phyloP scores from a whole-genome alignment of 371 early-diverging fungal genomes.

The Phascolomyces articulosus region DNA sequence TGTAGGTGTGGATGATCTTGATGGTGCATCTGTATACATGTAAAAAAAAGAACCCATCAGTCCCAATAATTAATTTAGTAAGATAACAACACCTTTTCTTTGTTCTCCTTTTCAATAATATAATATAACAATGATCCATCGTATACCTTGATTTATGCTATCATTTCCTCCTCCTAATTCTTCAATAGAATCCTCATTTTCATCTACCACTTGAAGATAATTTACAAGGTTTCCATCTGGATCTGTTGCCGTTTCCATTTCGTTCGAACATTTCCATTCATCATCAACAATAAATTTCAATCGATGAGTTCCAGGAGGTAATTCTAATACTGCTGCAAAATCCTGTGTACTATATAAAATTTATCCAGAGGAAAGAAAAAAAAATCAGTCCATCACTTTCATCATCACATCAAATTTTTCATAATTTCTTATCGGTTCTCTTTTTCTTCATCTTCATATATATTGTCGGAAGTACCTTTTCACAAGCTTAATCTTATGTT shows the following conservation, averaged over 20 bases:
- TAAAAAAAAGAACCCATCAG: too few relatives aligned
- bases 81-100: too few relatives aligned
- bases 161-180: constrained; percentile 40
- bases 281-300: constrained; percentile 98
- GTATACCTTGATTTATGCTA: constrained; percentile 27
- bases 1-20: constrained; percentile 53
- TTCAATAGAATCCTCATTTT: constrained; percentile 41
- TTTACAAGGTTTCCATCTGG: constrained; percentile 95
- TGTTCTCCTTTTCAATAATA: too few relatives aligned
- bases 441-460: constrained; percentile 1
- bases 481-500: constrained; percentile 85
- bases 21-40: constrained; percentile 8
- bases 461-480: too few relatives aligned
- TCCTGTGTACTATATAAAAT: constrained; percentile 60
- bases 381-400: too few relatives aligned
- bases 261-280: constrained; percentile 95
- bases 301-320: constrained; percentile 92
- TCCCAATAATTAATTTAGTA: too few relatives aligned
- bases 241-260: constrained; percentile 90
- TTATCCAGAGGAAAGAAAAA: too few relatives aligned
- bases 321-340: constrained; percentile 82
- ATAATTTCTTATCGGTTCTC: too few relatives aligned
- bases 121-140: too few relatives aligned
- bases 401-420: too few relatives aligned
- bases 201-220: constrained; percentile 83